phyloP scores from a whole-genome alignment of 106 monocot genomes.

The Amphibolis antarctica region DNA sequence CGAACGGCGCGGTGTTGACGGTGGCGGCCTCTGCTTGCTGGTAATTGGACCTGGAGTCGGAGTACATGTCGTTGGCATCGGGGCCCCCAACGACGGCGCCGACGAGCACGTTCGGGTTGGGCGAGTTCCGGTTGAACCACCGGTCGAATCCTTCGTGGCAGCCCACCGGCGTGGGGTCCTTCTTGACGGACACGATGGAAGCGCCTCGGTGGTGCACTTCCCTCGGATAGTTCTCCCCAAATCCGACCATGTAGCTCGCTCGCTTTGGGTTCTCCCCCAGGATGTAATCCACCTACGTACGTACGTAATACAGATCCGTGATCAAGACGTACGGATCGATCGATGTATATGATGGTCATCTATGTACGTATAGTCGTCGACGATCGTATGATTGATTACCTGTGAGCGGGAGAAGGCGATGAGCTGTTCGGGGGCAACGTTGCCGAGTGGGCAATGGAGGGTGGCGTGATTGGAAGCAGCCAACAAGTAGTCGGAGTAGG shows the following conservation, averaged over 20 bases:
- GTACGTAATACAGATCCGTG: too few relatives aligned
- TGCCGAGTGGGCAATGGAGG: constrained; percentile 23
- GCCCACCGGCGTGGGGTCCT: neutral
- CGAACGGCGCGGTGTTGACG: constrained; percentile 35
- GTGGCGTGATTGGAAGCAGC: neutral
- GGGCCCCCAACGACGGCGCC: constrained; percentile 52
- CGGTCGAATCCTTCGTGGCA: constrained; percentile 20
- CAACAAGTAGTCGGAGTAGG: constrained; percentile 37
- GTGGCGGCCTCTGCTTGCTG: constrained; percentile 42
- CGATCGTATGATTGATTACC: constrained; percentile 11
- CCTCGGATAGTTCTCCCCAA: constrained; percentile 22
- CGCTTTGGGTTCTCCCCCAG: constrained; percentile 33
- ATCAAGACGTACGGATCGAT: too few relatives aligned
- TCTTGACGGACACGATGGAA: constrained; percentile 27
- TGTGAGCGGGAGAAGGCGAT: constrained; percentile 22
- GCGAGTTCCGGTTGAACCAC: constrained; percentile 15
- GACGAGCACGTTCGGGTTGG: constrained; percentile 35
- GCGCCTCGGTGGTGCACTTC: constrained; percentile 39
- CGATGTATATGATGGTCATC: too few relatives aligned
- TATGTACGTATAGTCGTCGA: too few relatives aligned
- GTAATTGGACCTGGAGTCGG: constrained; percentile 28
- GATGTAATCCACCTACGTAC: constrained; percentile 36
- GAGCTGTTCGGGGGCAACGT: constrained; percentile 15
- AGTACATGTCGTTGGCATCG: constrained; percentile 20
- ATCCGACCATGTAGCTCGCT: constrained; percentile 42